phyloP scores from a whole-genome alignment of 805 yeast genomes.

The Pichia scutulata region DNA sequence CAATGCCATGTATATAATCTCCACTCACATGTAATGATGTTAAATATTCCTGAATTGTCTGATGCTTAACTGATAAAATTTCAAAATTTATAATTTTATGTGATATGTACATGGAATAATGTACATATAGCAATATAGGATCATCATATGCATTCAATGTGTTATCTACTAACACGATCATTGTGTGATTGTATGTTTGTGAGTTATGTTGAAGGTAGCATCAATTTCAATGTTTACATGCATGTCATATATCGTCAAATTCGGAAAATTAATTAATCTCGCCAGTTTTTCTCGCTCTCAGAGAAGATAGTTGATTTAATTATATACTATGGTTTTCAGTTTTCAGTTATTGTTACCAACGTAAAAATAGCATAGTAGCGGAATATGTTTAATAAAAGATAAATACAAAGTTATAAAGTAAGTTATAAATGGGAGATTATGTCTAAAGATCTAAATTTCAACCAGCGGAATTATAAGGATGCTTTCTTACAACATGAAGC shows the following conservation, averaged over 20 bases:
- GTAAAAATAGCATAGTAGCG: too few relatives aligned
- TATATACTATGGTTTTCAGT: too few relatives aligned
- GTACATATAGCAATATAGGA: slow-evolving; percentile 8
- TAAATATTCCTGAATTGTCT: slow-evolving; percentile 12
- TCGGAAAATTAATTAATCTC: background rate
- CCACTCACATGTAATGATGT: slow-evolving; percentile 13
- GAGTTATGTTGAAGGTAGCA: background rate
- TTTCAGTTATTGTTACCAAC: background rate
- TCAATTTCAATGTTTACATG: background rate
- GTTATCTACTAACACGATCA: slow-evolving; percentile 12
- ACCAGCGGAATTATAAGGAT: slow-evolving; percentile 22
- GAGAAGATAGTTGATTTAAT: too few relatives aligned
- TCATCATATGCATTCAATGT: slow-evolving; percentile 10
- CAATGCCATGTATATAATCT: slow-evolving; percentile 21
- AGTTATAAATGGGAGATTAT: background rate
- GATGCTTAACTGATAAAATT: slow-evolving; percentile 5
- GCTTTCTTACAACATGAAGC: slow-evolving; percentile 25
- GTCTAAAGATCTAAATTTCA: background rate
- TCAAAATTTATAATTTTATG: slow-evolving; percentile 1
- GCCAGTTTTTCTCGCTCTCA: background rate
- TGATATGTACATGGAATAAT: slow-evolving; percentile 10
- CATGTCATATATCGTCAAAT: background rate
- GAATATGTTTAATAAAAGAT: background rate
- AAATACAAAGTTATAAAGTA: background rate
- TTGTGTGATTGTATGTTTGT: background rate